phyloP scores from a whole-genome alignment of 306 rosid species.

The Sechiopsis laciniata region DNA sequence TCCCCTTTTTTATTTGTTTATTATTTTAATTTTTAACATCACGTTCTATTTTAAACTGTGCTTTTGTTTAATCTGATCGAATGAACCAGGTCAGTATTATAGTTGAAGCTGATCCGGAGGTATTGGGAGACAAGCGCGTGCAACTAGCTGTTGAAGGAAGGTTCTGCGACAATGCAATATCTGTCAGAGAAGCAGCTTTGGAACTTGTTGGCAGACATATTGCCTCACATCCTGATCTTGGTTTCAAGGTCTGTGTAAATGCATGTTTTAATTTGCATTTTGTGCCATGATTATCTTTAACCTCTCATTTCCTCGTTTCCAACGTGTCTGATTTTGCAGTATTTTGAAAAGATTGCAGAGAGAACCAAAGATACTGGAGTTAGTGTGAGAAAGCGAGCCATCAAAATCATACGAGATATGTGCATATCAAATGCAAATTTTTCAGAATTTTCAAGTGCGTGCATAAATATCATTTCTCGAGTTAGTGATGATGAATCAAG shows the following conservation, averaged over 20 bases:
- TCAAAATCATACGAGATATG: constrained; percentile 96
- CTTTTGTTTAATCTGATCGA: constrained; percentile 25
- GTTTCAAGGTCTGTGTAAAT: constrained; percentile 67
- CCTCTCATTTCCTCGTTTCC: constrained; percentile 6
- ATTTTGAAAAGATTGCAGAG: constrained; percentile 94
- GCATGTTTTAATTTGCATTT: constrained; percentile 16
- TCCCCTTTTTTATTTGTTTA: background rate
- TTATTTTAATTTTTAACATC: background rate
- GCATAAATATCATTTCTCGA: constrained; percentile 87
- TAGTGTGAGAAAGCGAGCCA: constrained; percentile 94
- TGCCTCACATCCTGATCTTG: constrained; percentile 97
- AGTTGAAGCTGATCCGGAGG: constrained; percentile 99
- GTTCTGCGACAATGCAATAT: constrained; percentile 90
- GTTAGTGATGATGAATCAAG: constrained; percentile 84
- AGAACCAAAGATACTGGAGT: constrained; percentile 92
- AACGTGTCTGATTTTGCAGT: constrained; percentile 41
- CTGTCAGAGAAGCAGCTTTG: constrained; percentile 96
- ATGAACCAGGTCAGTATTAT: constrained; percentile 85
- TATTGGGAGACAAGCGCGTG: constrained; percentile 77
- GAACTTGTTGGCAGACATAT: constrained; percentile 99
- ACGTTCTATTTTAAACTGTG: constrained; percentile 4
- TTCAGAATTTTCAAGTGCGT: constrained; percentile 77
- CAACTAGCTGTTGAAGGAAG: constrained; percentile 90
- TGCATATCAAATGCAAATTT: constrained; percentile 73
- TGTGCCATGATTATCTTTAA: background rate